Evolutionary conservation across 352 stramenopile genomes (phyloP).

Genomic region (Globisporangium okanoganense): DNA sequence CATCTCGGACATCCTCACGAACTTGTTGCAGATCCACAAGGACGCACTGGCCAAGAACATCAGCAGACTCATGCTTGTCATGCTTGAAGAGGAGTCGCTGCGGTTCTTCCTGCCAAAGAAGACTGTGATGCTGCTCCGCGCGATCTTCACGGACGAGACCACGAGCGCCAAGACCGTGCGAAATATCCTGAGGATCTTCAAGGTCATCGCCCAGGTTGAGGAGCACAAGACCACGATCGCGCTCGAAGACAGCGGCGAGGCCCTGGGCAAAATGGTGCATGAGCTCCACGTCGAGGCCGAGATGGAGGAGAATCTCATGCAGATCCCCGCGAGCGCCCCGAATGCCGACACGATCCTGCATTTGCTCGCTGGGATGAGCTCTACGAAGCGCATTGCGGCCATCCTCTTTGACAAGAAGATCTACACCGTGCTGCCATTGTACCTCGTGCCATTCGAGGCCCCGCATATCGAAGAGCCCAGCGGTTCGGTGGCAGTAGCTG

Average conservation of each 20-base stretch:
- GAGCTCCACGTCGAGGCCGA: conserved; percentile 31
- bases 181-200: conserved; percentile 63
- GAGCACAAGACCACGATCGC: conserved; percentile 75
- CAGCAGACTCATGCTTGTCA: conserved; percentile 45
- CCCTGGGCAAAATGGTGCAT: conserved; percentile 40
- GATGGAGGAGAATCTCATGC: conserved; percentile 20
- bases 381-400: conserved; percentile 37
- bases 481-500: not conserved
- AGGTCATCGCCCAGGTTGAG: conserved; percentile 51
- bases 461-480: not conserved
- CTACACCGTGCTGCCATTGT: conserved; percentile 35
- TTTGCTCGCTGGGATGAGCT: conserved; percentile 35
- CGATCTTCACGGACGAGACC: conserved; percentile 41
- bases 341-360: conserved; percentile 44
- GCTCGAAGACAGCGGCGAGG: conserved; percentile 63
- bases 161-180: conserved; percentile 51
- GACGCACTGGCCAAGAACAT: conserved; percentile 58
- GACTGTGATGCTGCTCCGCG: conserved; percentile 54
- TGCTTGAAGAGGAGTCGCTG: conserved; percentile 71
- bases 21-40: conserved; percentile 55
- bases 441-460: conserved; percentile 23
- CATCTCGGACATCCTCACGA: conserved; percentile 61
- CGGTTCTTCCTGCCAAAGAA: conserved; percentile 84
- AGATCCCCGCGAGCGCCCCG: conserved; percentile 17
- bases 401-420: conserved; percentile 60